Conservation (phyloP, 2,329 filamentous ascomycete species). For the Stagonosporopsis vannaccii region DNA sequence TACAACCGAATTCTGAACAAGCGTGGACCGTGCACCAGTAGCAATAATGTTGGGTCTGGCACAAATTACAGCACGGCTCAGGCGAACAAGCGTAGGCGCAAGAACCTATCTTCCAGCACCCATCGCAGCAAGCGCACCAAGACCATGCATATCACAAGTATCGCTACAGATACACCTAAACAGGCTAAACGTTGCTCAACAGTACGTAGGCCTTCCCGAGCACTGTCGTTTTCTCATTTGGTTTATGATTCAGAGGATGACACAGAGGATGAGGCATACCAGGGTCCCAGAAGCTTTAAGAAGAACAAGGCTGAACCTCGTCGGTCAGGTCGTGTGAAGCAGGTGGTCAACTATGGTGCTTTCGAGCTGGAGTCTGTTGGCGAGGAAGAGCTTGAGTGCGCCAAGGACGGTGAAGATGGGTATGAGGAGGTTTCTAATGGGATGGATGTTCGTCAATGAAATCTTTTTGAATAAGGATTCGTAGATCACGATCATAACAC, state of each 20-base stretch:
- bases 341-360: background rate
- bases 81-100: background rate
- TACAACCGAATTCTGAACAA: background rate
- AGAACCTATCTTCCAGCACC: background rate
- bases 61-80: background rate
- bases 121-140: background rate
- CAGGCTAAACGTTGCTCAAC: background rate
- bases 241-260: background rate
- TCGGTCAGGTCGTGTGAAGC: background rate
- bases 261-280: conserved; percentile 1
- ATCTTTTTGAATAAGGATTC: background rate
- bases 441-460: background rate
- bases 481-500: background rate
- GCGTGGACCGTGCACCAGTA: too few relatives aligned
- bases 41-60: background rate
- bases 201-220: background rate
- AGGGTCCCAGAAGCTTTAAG: conserved; percentile 1
- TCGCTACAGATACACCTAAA: background rate
- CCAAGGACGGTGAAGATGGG: background rate
- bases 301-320: conserved; percentile 1
- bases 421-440: background rate
- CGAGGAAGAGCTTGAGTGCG: background rate
- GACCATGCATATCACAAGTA: too few relatives aligned
- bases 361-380: background rate
- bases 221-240: background rate